Base-by-base conservation (phyloP, 83 land plant genomes). In the Larix sibirica region DNA sequence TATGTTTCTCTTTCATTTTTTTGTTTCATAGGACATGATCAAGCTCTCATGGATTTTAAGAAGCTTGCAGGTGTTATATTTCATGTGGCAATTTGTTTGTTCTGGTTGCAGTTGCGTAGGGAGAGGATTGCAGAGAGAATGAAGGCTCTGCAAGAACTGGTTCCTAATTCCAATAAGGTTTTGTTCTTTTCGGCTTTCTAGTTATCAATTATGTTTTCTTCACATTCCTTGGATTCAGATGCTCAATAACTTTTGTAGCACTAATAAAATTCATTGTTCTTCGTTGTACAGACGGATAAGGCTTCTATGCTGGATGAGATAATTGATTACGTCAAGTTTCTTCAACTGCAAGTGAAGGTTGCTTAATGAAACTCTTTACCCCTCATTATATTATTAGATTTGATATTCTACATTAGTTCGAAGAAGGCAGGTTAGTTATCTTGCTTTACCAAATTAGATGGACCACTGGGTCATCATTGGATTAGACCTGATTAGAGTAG, bases 121-220 rank as follows among this genome's bases (percentile, higher is more conserved):
- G 96, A 95, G 84, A 87, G 96, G 70, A 95, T 95, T 74, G 95
- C 98, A 66, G 98, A 95, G 63, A 85, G 96, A 84, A 92, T 95
- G 96, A 95, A 91, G 80, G 92, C 92, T 65, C 82, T 95, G 69
- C 97, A 95, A 79, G 96, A 93, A 79, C 89, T 95, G 21, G 96
- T 94, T 7, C 96, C 96, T 33, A 94, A 93, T 78, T 88, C 95
- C 40, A 94, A 94, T 70, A 93, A 93, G 94, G 94, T 42, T 42
- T n/a, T 40, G 3, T 71, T 33, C 4, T 40, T 2, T 42, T 18
- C n/a, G 58, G 14, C 58, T 54, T 54, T 54, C 58, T 50, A 54
- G 14, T 54, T 12, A 54, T 54, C 58, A 54, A 54, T 12, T 54
- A 54, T 54, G 58, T 12, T 54, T 54, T 54, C 58, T 54, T 13